A percentile compares a stretch with the other conserved stretches of the same genome.
Conservation (phyloP, 371 early-diverging fungal genomes). For the Lichtheimia hyalospora region DNA sequence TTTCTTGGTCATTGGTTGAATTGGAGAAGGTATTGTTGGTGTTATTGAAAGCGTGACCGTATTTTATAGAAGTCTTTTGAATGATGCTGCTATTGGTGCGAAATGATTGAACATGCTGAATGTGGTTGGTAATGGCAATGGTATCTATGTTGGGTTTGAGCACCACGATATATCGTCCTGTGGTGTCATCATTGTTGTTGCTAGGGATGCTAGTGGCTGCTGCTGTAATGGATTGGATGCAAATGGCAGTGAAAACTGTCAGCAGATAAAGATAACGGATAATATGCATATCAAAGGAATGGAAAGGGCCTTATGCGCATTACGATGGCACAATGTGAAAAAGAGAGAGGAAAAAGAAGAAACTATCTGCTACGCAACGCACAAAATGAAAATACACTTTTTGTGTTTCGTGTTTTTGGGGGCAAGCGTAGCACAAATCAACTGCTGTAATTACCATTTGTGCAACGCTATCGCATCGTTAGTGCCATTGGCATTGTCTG, state of each 20-base stretch:
- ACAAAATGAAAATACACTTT: no score
- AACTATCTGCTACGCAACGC: no score
- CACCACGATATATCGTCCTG: conserved; percentile 31
- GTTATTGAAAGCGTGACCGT: background rate
- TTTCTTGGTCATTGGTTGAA: no score
- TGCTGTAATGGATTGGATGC: background rate
- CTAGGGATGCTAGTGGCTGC: background rate
- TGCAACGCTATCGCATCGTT: no score
- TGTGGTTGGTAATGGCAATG: conserved; percentile 27
- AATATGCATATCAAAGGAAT: conserved; percentile 4
- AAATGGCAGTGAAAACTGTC: background rate
- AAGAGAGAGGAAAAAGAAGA: background rate
- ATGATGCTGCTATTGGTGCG: conserved; percentile 7
- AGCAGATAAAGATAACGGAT: background rate
- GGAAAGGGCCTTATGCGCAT: conserved; percentile 7
- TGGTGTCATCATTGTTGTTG: conserved; percentile 11
- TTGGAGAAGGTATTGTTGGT: background rate
- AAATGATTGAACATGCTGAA: conserved; percentile 24
- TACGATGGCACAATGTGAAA: background rate
- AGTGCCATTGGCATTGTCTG: no score
- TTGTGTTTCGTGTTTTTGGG: no score
- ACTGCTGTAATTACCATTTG: no score
- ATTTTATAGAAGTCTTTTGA: background rate
- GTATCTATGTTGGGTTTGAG: conserved; percentile 26
- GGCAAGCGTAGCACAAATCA: no score